A percentile compares a stretch with the other conserved stretches of the same genome.
Evolutionary conservation across 202 grass and related monocot genomes (phyloP).

Genomic region (Dendrocalamus latiflorus): DNA sequence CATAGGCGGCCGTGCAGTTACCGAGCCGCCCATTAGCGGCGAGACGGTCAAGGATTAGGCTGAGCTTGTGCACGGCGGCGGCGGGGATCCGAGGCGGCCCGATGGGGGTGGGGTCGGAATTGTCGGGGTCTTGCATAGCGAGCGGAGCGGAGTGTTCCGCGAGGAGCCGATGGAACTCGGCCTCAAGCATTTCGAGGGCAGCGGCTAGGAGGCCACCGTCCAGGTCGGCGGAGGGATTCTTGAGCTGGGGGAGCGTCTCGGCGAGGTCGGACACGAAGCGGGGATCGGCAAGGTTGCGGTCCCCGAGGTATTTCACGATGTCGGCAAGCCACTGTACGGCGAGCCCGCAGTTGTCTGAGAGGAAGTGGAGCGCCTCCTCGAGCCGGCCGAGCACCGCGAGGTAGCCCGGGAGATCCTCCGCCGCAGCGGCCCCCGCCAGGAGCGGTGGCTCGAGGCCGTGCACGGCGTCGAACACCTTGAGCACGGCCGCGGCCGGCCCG

Average conservation of each 20-base stretch:
- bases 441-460: slow-evolving; percentile 87
- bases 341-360: slow-evolving; percentile 71
- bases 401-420: slow-evolving; percentile 45
- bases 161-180: slow-evolving; percentile 66
- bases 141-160: slow-evolving; percentile 55
- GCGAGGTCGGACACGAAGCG: slow-evolving; percentile 47
- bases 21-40: slow-evolving; percentile 48
- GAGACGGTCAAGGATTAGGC: slow-evolving; percentile 62
- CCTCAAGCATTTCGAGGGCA: slow-evolving; percentile 61
- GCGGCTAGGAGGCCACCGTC: slow-evolving; percentile 62
- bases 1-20: slow-evolving; percentile 36
- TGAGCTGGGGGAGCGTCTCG: slow-evolving; percentile 30
- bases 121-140: slow-evolving; percentile 21
- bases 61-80: slow-evolving; percentile 47
- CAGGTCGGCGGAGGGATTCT: slow-evolving; percentile 12
- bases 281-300: slow-evolving; percentile 52
- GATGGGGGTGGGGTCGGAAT: slow-evolving; percentile 22
- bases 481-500: slow-evolving; percentile 65
- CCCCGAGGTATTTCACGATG: slow-evolving; percentile 60
- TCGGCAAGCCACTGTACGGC: slow-evolving; percentile 80
- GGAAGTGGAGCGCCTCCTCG: slow-evolving; percentile 73
- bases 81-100: slow-evolving; percentile 48
- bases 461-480: slow-evolving; percentile 98
- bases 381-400: slow-evolving; percentile 63
- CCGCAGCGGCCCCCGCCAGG: slow-evolving; percentile 26